Evolutionary conservation across 768 basidiomycete species (phyloP), one percentile per base, ranked within the genome.

Genomic region (Pholiota conissans): DNA sequence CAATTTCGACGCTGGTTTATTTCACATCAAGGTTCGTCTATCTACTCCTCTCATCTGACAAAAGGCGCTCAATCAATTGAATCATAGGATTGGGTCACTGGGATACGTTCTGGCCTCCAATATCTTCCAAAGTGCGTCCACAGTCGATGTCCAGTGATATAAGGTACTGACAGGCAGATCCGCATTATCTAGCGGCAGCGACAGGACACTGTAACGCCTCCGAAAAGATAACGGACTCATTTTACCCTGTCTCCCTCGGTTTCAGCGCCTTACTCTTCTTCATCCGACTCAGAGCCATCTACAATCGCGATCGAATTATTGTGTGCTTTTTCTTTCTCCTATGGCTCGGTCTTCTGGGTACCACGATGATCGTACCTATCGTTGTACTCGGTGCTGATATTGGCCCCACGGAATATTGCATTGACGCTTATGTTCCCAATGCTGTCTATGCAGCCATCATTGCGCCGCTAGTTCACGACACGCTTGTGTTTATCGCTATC

Each of bases 191-290:
- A 54, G 53, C 53, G 7, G 53, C 53, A 24, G 28, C 53, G 2
- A 54, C 40, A 11, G 53, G 53, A 11, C 40, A 54, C 24, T 54
- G 53, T n/a, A 18, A 27, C 7, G 53, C 53, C 18, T 57, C 52
- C 27, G 49, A 57, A 35, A 57, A 42, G 18, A 52, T 47, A 24
- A 45, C 50, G 13, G 50, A 51, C 50, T 20, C 47, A 18, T 57
- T 57, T 49, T 51, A 57, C 22, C 39, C 56, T 3, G n/a, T 57
- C 4, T 26, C 56, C 29, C 30, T 57, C 13, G 29, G 49, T 26
- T 32, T 40, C 22, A 57, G 49, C 37, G 49, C 56, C n/a, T 30
- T 57, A n/a, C 56, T 57, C 20, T 57, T 57, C 42, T 57, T 57
- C 28, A 26, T 57, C 8, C 56, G 56, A 14, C 49, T 57, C 11